phyloP scores from a whole-genome alignment of 306 rosid genomes.

The Acacia acuminata region DNA sequence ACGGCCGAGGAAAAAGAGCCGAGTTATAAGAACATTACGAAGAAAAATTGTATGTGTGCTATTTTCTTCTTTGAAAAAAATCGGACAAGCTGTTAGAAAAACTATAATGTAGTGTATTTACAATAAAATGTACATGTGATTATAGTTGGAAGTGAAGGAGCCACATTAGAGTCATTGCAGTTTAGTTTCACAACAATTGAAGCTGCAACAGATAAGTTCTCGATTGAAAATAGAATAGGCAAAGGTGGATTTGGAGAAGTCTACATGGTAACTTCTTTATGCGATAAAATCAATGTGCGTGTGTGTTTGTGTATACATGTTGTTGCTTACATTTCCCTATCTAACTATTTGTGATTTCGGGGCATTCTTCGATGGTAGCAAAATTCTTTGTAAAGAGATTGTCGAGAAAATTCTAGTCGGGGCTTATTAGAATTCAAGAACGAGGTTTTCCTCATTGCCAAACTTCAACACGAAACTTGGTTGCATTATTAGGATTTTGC shows the following conservation, averaged over 20 bases:
- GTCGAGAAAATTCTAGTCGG: neutral
- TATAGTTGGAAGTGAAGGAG: neutral
- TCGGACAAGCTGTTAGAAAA: too few relatives aligned
- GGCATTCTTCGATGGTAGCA: slow-evolving; percentile 43
- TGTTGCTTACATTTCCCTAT: neutral
- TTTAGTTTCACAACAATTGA: too few relatives aligned
- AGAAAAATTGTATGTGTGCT: too few relatives aligned
- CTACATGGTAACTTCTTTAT: too few relatives aligned
- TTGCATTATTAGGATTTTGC: neutral
- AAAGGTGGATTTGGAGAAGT: neutral
- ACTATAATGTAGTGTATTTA: neutral
- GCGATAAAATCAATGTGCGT: too few relatives aligned
- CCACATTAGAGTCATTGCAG: too few relatives aligned
- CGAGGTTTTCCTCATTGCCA: neutral
- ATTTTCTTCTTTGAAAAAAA: too few relatives aligned
- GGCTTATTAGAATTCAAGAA: neutral
- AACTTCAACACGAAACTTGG: neutral
- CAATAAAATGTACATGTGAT: neutral
- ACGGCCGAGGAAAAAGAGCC: neutral
- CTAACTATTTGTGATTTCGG: slow-evolving; percentile 4
- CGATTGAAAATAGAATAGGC: slow-evolving; percentile 22
- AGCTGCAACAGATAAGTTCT: too few relatives aligned
- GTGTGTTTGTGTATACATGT: too few relatives aligned
- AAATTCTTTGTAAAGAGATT: slow-evolving; percentile 24
- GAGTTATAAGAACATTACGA: neutral